A percentile compares a stretch with the other conserved stretches of the same genome.
Conservation (phyloP, 148 eudicot species). For the Arbutus unedo region DNA sequence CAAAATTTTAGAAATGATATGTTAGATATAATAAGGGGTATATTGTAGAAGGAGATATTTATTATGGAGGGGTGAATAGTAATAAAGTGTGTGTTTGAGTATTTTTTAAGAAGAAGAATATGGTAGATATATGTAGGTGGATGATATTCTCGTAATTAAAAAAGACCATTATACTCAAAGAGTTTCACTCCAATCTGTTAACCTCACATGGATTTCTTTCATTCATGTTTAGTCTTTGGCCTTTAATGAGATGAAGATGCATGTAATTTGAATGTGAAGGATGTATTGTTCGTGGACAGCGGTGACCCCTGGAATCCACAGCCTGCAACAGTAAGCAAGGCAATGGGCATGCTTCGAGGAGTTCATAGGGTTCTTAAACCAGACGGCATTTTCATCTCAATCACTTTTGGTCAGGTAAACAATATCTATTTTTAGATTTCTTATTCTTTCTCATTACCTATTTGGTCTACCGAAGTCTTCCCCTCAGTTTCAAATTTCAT, state of each 20-base stretch:
- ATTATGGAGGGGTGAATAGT: too few species aligned
- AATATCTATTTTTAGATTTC: neutral
- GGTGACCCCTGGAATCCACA: constrained; percentile 98
- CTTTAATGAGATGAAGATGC: constrained; percentile 27
- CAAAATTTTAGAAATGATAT: too few species aligned
- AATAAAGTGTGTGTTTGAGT: too few species aligned
- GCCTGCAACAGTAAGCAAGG: constrained; percentile 61
- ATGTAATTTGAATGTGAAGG: constrained; percentile 59
- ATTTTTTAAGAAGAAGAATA: too few species aligned
- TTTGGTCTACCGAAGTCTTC: neutral
- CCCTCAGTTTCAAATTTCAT: constrained; percentile 7
- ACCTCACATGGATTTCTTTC: neutral
- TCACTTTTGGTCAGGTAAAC: constrained; percentile 91
- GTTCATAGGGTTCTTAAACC: constrained; percentile 89
- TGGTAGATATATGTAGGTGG: too few species aligned
- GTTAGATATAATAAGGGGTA: too few species aligned
- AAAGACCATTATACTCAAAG: neutral
- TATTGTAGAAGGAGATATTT: too few species aligned
- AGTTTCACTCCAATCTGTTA: neutral
- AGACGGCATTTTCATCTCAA: constrained; percentile 81
- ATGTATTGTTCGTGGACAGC: constrained; percentile 96
- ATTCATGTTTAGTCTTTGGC: constrained; percentile 13
- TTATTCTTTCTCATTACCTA: neutral
- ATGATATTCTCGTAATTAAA: too few species aligned
- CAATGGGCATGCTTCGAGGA: constrained; percentile 80